Conservation (phyloP, 371 early-diverging fungal genomes). For the Paramicrosporidium saccamoebae region DNA sequence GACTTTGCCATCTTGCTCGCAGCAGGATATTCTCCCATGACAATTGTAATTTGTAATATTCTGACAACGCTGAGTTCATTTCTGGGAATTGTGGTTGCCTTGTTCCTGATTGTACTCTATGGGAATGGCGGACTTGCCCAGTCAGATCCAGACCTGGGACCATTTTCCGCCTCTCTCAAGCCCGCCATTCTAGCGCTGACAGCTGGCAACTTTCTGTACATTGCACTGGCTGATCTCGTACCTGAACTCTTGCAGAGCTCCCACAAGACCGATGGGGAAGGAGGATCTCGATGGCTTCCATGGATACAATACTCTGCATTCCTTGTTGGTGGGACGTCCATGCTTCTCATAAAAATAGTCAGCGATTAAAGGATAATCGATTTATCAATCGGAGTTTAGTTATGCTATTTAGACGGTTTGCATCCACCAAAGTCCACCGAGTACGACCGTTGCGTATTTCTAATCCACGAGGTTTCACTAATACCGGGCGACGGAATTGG, state of each 20-base stretch:
- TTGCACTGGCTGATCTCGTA: conserved; percentile 51
- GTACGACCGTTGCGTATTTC: neutral
- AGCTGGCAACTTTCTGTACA: conserved; percentile 61
- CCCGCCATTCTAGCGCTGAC: too few species aligned
- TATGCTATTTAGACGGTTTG: neutral
- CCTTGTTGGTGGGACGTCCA: neutral
- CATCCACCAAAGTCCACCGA: neutral
- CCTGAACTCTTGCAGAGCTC: conserved; percentile 36
- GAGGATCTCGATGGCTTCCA: too few species aligned
- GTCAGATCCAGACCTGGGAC: too few species aligned
- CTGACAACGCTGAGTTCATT: too few species aligned
- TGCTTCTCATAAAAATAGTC: conserved; percentile 1
- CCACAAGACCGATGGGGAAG: too few species aligned
- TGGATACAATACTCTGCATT: neutral
- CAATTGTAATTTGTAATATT: too few species aligned
- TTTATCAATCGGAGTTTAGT: neutral
- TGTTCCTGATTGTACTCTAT: too few species aligned
- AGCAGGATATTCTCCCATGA: conserved; percentile 41
- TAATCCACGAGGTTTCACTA: conserved; percentile 39
- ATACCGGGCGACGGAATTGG: conserved; percentile 97
- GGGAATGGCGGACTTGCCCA: too few species aligned
- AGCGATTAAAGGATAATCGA: neutral
- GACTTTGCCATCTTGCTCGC: conserved; percentile 62
- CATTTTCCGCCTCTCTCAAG: too few species aligned
- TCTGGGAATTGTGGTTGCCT: too few species aligned